These are phyloP conservation scores for Claviceps arundinis DNA, from an alignment of 2,329 filamentous ascomycete genomes.

Conservation along the genomic window DNA sequence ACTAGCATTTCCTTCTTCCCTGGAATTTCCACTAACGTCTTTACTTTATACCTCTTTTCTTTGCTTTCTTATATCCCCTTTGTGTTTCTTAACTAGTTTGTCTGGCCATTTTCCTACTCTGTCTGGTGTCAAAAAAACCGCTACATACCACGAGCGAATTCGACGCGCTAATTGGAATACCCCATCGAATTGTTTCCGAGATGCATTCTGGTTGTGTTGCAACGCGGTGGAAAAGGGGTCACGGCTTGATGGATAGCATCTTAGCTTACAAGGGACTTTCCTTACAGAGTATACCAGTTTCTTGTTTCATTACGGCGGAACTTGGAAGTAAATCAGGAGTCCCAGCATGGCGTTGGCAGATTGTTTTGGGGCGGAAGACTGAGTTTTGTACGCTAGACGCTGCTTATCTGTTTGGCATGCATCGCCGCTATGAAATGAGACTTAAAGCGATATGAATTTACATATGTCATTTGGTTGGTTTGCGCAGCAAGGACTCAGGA, in stretches of 20 bases:
- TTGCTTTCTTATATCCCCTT: neutral
- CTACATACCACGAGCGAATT: neutral
- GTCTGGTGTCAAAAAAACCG: neutral
- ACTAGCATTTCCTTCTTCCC: slow-evolving; percentile 4
- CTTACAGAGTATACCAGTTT: too few species aligned
- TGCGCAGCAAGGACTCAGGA: too few species aligned
- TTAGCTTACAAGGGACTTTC: neutral
- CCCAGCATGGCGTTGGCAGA: slow-evolving; percentile 10
- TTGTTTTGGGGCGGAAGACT: neutral
- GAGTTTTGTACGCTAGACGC: neutral
- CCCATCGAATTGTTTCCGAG: slow-evolving; percentile 16
- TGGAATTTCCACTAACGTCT: neutral
- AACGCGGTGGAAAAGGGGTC: neutral
- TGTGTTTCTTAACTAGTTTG: neutral
- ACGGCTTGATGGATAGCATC: neutral
- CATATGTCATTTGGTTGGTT: neutral
- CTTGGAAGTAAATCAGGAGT: slow-evolving; percentile 3
- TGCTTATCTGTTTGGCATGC: neutral
- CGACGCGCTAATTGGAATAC: slow-evolving; percentile 17
- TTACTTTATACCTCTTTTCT: slow-evolving; percentile 3
- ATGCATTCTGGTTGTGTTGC: slow-evolving; percentile 4
- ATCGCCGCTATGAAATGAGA: neutral
- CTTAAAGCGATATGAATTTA: neutral
- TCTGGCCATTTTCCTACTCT: neutral
- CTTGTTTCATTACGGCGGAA: neutral